Evolutionary conservation across 129 eudicot species (phyloP), one percentile per base, ranked within the genome.

Genomic region (Mikania micrantha): DNA sequence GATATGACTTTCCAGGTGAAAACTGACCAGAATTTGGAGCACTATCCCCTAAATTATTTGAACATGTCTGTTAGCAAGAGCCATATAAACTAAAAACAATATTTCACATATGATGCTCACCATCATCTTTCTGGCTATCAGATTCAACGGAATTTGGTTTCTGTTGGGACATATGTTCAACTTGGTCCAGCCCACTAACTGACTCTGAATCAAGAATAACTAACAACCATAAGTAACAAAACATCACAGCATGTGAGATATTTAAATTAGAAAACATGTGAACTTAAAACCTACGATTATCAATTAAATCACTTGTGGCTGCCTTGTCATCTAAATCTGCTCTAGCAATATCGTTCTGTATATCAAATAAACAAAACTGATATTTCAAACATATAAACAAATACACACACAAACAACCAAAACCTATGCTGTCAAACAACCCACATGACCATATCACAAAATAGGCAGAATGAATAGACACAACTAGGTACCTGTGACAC

Each of bases 1-100:
- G 74, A 70, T 92, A 88, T 50, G 74, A 82, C 84, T 91, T 88
- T 34, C 84, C 98, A 7, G 98, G 96, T 16, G 96, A 92, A 57
- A 86, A 81, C 71, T 68, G 85, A 71, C 81, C 80, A 63, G 82
- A 91, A 8, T 60, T 28, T 57, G 81, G 85, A 75, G 91, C 91
- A 78, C 87, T 85, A 67, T 92, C 96, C 79, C 87, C 96, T 92
- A 75, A 40, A 62, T 49, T 64, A 16, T 58, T 60, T 16, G 70
- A 35, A 65, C 64, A 28, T 3, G 45, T 9, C 19, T 9, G 42
- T 81, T 54, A 81, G 80, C 45, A 49, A 59, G 9, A 27, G 40
- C 31, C 58, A 41, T 15, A 47, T 22, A 16, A 28, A 64, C 48
- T 17, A 62, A 15, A 53, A 41, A 13, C 29, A 9, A 21, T 20